phyloP scores from a whole-genome alignment of 2,329 filamentous ascomycete species.

The Aureobasidium mangrovei region DNA sequence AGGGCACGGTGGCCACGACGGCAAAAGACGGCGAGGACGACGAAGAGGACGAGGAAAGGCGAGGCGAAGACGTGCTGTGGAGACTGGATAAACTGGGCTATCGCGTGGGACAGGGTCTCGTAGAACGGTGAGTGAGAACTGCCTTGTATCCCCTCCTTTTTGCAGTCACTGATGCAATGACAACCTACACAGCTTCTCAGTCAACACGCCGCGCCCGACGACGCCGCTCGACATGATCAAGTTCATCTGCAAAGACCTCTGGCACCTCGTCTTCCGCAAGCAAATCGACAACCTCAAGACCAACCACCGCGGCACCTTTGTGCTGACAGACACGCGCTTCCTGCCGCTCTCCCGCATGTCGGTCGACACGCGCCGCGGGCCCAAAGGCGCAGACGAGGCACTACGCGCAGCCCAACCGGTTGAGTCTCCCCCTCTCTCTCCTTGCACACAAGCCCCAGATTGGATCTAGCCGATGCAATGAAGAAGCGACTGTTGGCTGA shows the following conservation, averaged over 20 bases:
- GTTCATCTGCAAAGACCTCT: conserved; percentile 96
- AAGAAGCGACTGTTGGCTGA: background rate
- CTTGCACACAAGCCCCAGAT: too few species aligned
- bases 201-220: conserved; percentile 76
- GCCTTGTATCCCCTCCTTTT: background rate
- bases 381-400: conserved; percentile 38
- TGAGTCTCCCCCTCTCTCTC: conserved; percentile 38
- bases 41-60: conserved; percentile 63
- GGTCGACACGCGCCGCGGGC: conserved; percentile 46
- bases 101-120: conserved; percentile 82
- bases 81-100: conserved; percentile 80
- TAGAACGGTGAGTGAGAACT: conserved; percentile 58
- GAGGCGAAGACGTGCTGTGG: conserved; percentile 76
- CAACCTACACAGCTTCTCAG: conserved; percentile 54
- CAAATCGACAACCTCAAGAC: conserved; percentile 99
- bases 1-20: background rate
- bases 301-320: conserved; percentile 93
- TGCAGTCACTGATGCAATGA: background rate
- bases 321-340: conserved; percentile 88
- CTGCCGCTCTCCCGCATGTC: conserved; percentile 85
- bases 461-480: background rate
- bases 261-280: conserved; percentile 89
- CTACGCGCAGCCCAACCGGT: conserved; percentile 66
- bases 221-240: conserved; percentile 95
- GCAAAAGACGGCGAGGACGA: conserved; percentile 13